Percentiles rank a stretch among this genome's conserved stretches.
These are phyloP conservation scores for Aspergillus luchuensis DNA, from an alignment of 2,329 filamentous ascomycete species.

Conservation along the genomic window DNA sequence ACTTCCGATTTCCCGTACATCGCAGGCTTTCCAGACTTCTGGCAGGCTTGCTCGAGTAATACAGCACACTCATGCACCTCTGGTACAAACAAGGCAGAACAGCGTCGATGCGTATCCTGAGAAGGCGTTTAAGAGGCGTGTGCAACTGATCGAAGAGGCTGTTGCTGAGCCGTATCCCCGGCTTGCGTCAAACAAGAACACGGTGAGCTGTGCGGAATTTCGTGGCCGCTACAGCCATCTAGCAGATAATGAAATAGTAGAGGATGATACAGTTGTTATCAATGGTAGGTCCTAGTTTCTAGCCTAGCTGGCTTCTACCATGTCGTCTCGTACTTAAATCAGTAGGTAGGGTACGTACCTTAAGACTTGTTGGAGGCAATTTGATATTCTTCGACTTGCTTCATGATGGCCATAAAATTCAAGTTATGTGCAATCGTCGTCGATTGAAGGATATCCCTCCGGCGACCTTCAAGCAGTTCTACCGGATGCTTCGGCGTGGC, in stretches of 20 bases:
- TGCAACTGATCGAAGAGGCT: slow-evolving; percentile 40
- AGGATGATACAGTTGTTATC: slow-evolving; percentile 42
- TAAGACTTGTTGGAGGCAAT: slow-evolving; percentile 72
- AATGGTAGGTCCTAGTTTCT: slow-evolving; percentile 48
- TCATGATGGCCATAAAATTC: slow-evolving; percentile 70
- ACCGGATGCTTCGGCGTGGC: slow-evolving; percentile 71
- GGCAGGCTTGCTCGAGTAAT: slow-evolving; percentile 13
- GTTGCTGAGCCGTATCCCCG: slow-evolving; percentile 44
- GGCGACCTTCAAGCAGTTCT: slow-evolving; percentile 60
- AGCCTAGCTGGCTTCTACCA: slow-evolving; percentile 22
- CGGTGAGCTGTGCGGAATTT: slow-evolving; percentile 41
- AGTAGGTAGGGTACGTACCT: slow-evolving; percentile 72
- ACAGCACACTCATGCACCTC: neutral
- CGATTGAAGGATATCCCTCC: slow-evolving; percentile 39
- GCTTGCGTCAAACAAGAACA: slow-evolving; percentile 32
- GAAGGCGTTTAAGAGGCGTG: slow-evolving; percentile 39
- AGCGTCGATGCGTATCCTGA: slow-evolving; percentile 35
- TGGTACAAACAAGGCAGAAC: slow-evolving; percentile 23
- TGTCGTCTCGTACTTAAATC: slow-evolving; percentile 42
- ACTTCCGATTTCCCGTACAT: slow-evolving; percentile 17
- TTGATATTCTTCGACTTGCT: slow-evolving; percentile 82
- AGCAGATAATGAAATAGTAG: slow-evolving; percentile 43
- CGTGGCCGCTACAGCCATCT: slow-evolving; percentile 40
- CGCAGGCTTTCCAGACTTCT: slow-evolving; percentile 5
- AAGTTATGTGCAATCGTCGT: slow-evolving; percentile 72